Base-by-base conservation (phyloP, 805 yeast species). In the Myxozyma melibiosi region DNA sequence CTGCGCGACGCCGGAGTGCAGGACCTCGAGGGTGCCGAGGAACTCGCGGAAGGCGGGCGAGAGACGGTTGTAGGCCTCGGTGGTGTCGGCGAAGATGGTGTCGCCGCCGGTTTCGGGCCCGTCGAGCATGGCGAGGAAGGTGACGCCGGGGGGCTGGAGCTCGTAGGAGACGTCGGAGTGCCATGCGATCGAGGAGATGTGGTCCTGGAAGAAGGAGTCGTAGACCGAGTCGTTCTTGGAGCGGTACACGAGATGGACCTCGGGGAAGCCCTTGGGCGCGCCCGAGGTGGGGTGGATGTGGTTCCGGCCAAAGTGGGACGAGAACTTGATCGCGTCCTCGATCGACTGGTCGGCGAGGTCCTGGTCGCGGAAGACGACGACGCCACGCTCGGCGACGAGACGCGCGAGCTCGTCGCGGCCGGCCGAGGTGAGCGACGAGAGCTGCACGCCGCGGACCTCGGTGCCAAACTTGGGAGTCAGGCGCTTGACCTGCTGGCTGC, bases 261-360 rank as follows among this genome's bases (percentile, higher is more conserved):
- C 83, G 3, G 87, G 85, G 58, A 73, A 74, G 7, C 74, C 76
- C 61, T 72, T 74, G 30, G 87, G 90, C 14, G 87, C 84, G 22
- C 90, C 90, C 9, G 87, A 81, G 11, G 88, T 83, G 45, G 89
- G 88, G 68, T 86, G 91, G 58, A 84, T 78, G 70, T 86, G 90
- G 58, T 83, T 76, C 34, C 84, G 83, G 33, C 92, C 91, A 68
- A 83, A 86, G 68, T 85, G 80, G 44, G 71, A 72, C 47, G 86
- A 88, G 71, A 76, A 84, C 38, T 84, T 75, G 42, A 68, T 58
- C 3, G 71, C 68, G 55, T 70, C 63, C 33, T 63, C 66, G 51
- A 67, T 62, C 13, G 68, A 61, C 41, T 62, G 63, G 13, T 78
- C 74, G 45, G 82, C 80, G 61, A 86, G 78, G 69, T 86, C 89